Evolutionary conservation across 2,329 filamentous ascomycete genomes (phyloP).

Genomic region (Colletotrichum nymphaeae): DNA sequence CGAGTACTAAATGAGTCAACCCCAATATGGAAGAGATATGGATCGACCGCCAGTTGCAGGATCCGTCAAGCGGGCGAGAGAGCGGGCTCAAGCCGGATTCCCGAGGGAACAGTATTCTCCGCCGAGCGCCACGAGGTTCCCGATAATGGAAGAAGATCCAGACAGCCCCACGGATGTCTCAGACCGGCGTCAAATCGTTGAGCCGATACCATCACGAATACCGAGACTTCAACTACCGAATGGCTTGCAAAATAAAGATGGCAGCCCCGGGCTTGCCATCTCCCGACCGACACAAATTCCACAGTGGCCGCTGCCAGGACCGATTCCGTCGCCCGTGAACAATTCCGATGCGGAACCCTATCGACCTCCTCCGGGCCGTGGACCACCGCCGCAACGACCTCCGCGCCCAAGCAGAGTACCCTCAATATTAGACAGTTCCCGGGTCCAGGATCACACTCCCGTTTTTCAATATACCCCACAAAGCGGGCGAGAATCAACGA

Average conservation of each 20-base stretch:
- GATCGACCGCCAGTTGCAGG: conserved; percentile 58
- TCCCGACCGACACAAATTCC: conserved; percentile 63
- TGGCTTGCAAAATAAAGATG: conserved; percentile 50
- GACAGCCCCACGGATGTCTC: conserved; percentile 35
- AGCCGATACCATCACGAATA: conserved; percentile 39
- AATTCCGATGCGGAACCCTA: conserved; percentile 55
- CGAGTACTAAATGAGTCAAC: conserved; percentile 63
- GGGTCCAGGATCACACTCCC: conserved; percentile 66
- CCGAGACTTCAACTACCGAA: conserved; percentile 47
- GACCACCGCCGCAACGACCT: conserved; percentile 67
- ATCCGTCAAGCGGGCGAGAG: conserved; percentile 66
- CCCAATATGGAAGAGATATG: conserved; percentile 66
- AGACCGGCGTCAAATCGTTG: conserved; percentile 39
- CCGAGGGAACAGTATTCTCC: conserved; percentile 39
- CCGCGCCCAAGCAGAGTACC: conserved; percentile 70
- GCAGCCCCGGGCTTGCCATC: conserved; percentile 58
- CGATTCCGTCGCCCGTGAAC: conserved; percentile 48
- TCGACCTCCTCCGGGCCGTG: conserved; percentile 61
- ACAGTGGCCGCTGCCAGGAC: conserved; percentile 64
- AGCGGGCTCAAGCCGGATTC: conserved; percentile 58
- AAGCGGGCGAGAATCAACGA: conserved; percentile 46
- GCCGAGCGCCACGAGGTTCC: conserved; percentile 42
- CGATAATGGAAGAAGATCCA: conserved; percentile 30
- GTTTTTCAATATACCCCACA: conserved; percentile 61
- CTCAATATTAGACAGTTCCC: conserved; percentile 67